Evolutionary conservation across 1,139 yeast genomes (phyloP), one percentile per base, ranked within the genome.

Genomic region (Lizanozyma gosingica): DNA sequence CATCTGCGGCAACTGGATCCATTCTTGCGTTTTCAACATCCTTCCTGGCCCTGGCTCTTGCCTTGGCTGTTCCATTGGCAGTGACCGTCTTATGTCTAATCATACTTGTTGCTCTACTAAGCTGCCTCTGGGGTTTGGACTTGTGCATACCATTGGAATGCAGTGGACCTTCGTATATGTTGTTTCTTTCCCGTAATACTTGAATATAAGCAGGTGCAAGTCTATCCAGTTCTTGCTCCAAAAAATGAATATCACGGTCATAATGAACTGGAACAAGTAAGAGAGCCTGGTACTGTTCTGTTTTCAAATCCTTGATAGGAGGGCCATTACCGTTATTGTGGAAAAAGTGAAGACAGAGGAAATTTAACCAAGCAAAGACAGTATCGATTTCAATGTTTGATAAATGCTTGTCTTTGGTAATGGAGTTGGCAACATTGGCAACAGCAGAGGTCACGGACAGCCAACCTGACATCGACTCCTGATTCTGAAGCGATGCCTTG

Each of bases 321-420:
- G 94, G 94, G 0, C 95, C 95, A 39, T 82, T 83, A 1, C 95
- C 95, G 42, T 76, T 80, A 52, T 84, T 82, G 54, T 86, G 80
- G 61, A 87, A 86, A 55, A 85, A 86, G 45, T 80, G 87, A 41
- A 76, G 60, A 45, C 82, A 76, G 33, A 85, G 61, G 9, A 81
- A 69, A 41, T 77, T 69, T 17, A 84, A 58, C 95, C 95, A 87
- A 1, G 76, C 69, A 47, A 83, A 79, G 1, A 84, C 77, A 1
- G 83, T 76, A 43, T 82, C 88, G 35, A 83, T 65, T 54, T 87
- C 95, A 35, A 62, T 65, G 33, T 65, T 63, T 0, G 83, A 71
- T 41, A 85, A 60, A 17, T 78, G 77, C 37, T 73, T 71, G 2
- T 79, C 81, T 49, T 63, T 44, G n/a, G 48, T 42, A 34, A 41